A percentile compares a stretch with the other conserved stretches of the same genome.
Conservation (phyloP, 257 asterid species). For the Thymus quinquecostatus region DNA sequence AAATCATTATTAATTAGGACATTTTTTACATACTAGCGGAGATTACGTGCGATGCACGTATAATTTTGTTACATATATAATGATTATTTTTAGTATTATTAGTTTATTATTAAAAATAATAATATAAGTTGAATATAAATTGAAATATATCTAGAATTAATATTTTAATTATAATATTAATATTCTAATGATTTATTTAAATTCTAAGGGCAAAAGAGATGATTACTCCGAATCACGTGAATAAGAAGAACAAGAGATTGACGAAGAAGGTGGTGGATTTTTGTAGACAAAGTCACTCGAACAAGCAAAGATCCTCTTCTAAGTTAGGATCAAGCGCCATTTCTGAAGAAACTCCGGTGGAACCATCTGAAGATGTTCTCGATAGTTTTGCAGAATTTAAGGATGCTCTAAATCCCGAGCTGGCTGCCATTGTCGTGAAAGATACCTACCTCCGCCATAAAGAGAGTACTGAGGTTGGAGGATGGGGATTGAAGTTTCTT, state of each 20-base stretch:
- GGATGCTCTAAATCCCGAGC: constrained; percentile 57
- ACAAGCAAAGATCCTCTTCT: constrained; percentile 48
- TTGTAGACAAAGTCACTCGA: constrained; percentile 49
- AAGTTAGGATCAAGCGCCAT: constrained; percentile 45
- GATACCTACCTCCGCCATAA: constrained; percentile 42
- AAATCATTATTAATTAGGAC: too few relatives aligned
- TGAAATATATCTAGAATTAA: too few relatives aligned
- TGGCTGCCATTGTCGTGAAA: constrained; percentile 76
- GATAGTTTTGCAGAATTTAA: constrained; percentile 34
- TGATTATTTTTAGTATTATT: too few relatives aligned
- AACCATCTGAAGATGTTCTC: constrained; percentile 42
- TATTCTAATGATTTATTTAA: too few relatives aligned
- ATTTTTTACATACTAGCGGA: too few relatives aligned
- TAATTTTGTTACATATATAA: too few relatives aligned
- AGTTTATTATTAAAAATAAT: too few relatives aligned
- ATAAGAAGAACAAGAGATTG: constrained; percentile 50
- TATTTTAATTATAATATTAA: too few relatives aligned
- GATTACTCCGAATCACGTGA: constrained; percentile 40
- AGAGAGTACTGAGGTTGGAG: constrained; percentile 54
- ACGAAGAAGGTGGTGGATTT: constrained; percentile 57
- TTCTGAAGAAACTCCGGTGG: constrained; percentile 50
- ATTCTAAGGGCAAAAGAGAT: constrained; percentile 25
- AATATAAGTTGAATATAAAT: too few relatives aligned
- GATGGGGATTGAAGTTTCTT: constrained; percentile 96
- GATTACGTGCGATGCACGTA: too few relatives aligned